These are phyloP conservation scores for Penicillium sp. DNA, from an alignment of 2,329 filamentous ascomycete genomes.

Conservation along the genomic window DNA sequence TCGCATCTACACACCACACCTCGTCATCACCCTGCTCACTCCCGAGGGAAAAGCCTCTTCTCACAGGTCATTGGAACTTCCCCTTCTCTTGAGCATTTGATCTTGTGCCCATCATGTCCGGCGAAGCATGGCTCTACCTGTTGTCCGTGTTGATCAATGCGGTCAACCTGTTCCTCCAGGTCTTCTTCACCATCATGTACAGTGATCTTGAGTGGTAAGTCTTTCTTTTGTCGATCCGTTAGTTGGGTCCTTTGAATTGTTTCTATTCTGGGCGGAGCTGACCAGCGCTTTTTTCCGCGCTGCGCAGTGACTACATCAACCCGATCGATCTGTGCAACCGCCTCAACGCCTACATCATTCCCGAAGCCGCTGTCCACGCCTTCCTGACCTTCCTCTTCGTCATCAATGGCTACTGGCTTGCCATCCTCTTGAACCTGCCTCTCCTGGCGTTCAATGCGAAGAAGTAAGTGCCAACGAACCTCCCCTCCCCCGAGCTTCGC, in stretches of 20 bases:
- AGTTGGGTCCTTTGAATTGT: neutral
- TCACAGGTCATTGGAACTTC: constrained; percentile 9
- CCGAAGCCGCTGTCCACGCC: constrained; percentile 94
- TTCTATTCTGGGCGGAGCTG: constrained; percentile 8
- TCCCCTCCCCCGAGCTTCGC: constrained; percentile 2
- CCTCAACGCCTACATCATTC: constrained; percentile 98
- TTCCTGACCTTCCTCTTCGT: constrained; percentile 95
- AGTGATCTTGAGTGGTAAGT: constrained; percentile 97
- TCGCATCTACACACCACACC: constrained; percentile 3
- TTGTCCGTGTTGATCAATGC: constrained; percentile 98
- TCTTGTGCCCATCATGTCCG: constrained; percentile 68
- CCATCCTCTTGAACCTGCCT: constrained; percentile 86
- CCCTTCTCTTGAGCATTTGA: constrained; percentile 6
- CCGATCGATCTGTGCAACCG: constrained; percentile 99
- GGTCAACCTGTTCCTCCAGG: constrained; percentile 98
- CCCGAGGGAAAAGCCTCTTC: neutral
- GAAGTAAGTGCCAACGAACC: constrained; percentile 66
- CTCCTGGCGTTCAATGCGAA: constrained; percentile 92
- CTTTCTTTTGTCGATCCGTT: neutral
- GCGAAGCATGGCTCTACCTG: constrained; percentile 97
- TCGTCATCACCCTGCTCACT: constrained; percentile 7
- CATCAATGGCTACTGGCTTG: constrained; percentile 98
- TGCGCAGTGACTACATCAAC: constrained; percentile 92
- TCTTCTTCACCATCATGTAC: constrained; percentile 99
- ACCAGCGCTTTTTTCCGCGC: constrained; percentile 28